Percentiles rank a stretch among this genome's conserved stretches.
Evolutionary conservation across 164 flowering plant species (phyloP).

Genomic region (Taxillus chinensis): DNA sequence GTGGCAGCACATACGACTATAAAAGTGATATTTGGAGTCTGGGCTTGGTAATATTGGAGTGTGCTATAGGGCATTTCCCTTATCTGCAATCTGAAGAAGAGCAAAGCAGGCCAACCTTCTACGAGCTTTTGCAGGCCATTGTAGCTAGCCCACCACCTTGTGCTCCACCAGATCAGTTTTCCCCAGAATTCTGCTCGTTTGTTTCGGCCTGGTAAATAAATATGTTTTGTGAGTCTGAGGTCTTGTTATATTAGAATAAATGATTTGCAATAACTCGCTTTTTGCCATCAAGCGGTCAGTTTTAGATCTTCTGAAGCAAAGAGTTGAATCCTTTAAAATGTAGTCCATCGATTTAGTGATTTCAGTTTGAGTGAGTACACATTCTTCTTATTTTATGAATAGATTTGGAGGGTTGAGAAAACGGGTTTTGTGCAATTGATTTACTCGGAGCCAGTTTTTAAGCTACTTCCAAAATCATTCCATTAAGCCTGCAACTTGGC

Average conservation of each 20-base stretch:
- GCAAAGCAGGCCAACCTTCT: conserved; percentile 67
- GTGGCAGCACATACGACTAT: conserved; percentile 77
- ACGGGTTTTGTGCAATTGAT: no score
- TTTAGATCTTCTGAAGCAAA: no score
- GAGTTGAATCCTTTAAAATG: no score
- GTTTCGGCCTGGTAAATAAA: conserved; percentile 66
- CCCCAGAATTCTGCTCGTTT: conserved; percentile 96
- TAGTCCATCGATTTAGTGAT: no score
- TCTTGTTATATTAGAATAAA: neutral
- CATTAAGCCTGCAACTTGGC: no score
- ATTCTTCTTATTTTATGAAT: no score
- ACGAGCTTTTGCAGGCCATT: conserved; percentile 82
- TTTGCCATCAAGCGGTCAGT: no score
- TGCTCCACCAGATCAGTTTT: conserved; percentile 93
- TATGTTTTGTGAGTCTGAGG: neutral
- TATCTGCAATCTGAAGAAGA: conserved; percentile 75
- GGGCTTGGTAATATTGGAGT: conserved; percentile 90
- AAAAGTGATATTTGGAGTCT: conserved; percentile 99
- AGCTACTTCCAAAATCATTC: no score
- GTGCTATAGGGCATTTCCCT: conserved; percentile 93
- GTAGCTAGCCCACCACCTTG: conserved; percentile 78
- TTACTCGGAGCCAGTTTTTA: no score
- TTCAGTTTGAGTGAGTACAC: no score
- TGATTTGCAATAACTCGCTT: no score
- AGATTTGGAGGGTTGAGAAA: no score